Evolutionary conservation across 208 protist genomes (phyloP).

Genomic region (Zelonia costaricensis): DNA sequence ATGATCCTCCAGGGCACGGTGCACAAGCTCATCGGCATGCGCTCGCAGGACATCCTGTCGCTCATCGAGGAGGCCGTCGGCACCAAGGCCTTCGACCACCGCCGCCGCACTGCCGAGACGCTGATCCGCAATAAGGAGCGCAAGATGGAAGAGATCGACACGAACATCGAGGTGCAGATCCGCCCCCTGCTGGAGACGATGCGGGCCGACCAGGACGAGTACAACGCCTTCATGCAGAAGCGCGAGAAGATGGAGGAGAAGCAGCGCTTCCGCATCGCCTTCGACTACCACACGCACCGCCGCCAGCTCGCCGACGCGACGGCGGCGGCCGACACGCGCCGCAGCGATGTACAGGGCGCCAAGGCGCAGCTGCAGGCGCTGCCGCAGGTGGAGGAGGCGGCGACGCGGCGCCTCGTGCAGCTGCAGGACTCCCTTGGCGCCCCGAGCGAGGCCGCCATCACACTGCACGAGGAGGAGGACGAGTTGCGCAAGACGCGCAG

Average conservation of each 20-base stretch:
- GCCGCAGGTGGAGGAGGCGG: conserved; percentile 52
- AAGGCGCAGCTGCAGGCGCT: conserved; percentile 53
- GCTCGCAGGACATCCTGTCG: conserved; percentile 98
- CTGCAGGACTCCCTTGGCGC: conserved; percentile 52
- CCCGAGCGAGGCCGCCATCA: conserved; percentile 53
- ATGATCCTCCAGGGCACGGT: conserved; percentile 99
- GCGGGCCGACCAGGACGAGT: conserved; percentile 88
- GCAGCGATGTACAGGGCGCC: conserved; percentile 27
- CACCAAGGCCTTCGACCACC: conserved; percentile 99
- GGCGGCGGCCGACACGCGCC: conserved; percentile 4
- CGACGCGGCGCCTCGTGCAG: conserved; percentile 55
- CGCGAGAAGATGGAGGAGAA: conserved; percentile 77
- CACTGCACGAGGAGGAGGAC: conserved; percentile 71
- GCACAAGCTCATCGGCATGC: conserved; percentile 99
- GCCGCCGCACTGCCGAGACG: conserved; percentile 95
- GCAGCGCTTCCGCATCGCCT: conserved; percentile 66
- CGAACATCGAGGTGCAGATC: conserved; percentile 88
- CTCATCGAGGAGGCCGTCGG: conserved; percentile 99
- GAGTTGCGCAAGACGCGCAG: conserved; percentile 52
- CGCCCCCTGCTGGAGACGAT: conserved; percentile 87
- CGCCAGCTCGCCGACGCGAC: conserved; percentile 31
- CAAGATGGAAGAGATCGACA: conserved; percentile 98
- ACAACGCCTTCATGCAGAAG: conserved; percentile 65
- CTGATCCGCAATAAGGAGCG: conserved; percentile 99
- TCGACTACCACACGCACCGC: conserved; percentile 65